Base-by-base conservation (phyloP, 1,284 basidiomycete species). In the Trametes pubescens region DNA sequence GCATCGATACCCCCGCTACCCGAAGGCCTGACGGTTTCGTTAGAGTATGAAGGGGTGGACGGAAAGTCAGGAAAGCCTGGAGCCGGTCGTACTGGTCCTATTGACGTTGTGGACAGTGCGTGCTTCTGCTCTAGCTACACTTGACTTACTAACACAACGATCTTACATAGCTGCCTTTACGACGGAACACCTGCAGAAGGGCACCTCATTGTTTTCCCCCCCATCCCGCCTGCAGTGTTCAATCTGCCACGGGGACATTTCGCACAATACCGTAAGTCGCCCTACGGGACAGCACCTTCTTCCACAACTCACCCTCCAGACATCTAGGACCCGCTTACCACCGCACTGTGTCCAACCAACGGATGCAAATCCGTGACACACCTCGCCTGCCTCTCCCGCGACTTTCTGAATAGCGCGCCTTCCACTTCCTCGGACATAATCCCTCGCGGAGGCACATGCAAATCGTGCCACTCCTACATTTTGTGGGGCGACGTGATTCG, bases 401-500 rank as follows among this genome's bases (percentile, higher is more conserved):
- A 80, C 22, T 93, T 93, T 73, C 80, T 90, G 16, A 24, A 65
- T 4, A 14, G 11, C 21, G 51, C 63, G 0, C 32, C 63, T 0
- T 60, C 51, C 34, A 22, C 59, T 11, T 66, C 63, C 54, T 59
- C 67, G 10, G 58, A 73, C 21, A 75, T 93, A 38, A 78, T 94
- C 22, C 92, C 91, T 0, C 81, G 86, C 38, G 82, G 83, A 1
- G 92, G 91, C 2, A 62, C 73, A 1, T 95, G 93, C 71, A 79
- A 77, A 4, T 75, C 78, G 0, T 94, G 93, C 70, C 61, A 73
- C 0, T 73, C 75, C 0, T 85, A 86, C 64, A 78, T 83, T 1
- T 78, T 90, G 1, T 95, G 92, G 92, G 90, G 90, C 10, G 88
- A 93, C 67, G 73, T 94, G 35, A 79, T 94, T 18, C 82, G 88